Base-by-base conservation (phyloP, 208 protist species). In the Trypanosoma conorhini region DNA sequence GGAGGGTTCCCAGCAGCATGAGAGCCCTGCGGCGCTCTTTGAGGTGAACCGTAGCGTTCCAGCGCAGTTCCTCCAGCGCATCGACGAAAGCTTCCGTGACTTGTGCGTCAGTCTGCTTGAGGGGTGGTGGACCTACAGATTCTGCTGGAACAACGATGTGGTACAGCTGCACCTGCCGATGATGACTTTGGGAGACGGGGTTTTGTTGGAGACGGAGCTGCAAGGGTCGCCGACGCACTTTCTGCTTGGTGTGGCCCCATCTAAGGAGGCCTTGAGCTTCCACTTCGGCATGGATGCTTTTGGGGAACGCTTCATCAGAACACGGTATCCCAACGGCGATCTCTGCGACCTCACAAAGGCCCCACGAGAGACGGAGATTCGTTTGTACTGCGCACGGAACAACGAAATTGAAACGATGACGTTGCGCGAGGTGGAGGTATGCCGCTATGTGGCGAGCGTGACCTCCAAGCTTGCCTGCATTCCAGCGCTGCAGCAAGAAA, bases 391-490 rank as follows among this genome's bases (percentile, higher is more conserved):
- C 40, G 31, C 63, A 24, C 28, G 9, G 0, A 48, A 68, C 15
- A 54, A 24, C 19, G 64, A 71, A 17, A 30, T 46, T 3, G 38
- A 30, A 22, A 44, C n/a, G 12, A 21, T 62, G 24, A n/a, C 26
- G 5, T 50, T 86, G 7, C 51, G 30, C 7, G 81, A 87, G 42
- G 31, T 58, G 31, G 74, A 72, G 24, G 74, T 77, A 40, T 93
- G 87, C 62, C 55, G 61, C 15, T 93, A 90, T 52, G 58, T 87
- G 22, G 22, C 80, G 44, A 71, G 68, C 54, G 12, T 87, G 19
- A 70, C 42, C 7, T 52, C 33, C 3, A 38, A 42, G 30, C 52
- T 71, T 2, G 82, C 74, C 17, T 85, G 72, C 42, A 30, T 90
- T 13, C 35, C 48, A 13, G 63, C 63, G 54, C 69, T 93, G 15